Conservation (phyloP, 2,329 filamentous ascomycete genomes). For the Phialemonium atrogriseum region DNA sequence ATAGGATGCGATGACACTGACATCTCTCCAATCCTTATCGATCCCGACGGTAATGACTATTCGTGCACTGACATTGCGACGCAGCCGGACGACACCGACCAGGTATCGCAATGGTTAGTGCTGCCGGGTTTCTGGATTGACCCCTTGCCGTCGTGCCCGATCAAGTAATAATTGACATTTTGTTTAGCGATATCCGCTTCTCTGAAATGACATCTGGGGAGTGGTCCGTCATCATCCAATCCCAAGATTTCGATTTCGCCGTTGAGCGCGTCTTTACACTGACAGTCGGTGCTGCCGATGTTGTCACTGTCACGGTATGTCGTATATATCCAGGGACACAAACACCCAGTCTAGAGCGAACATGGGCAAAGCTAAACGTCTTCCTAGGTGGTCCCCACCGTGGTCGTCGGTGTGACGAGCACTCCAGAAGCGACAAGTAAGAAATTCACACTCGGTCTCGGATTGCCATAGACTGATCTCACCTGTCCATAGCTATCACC, state of each 20-base stretch:
- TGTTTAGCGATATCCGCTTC: slow-evolving; percentile 7
- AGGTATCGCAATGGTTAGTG: slow-evolving; percentile 10
- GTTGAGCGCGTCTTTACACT: slow-evolving; percentile 11
- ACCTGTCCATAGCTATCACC: too few species aligned
- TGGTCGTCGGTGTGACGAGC: slow-evolving; percentile 9
- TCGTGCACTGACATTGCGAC: slow-evolving; percentile 9
- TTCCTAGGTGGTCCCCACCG: slow-evolving; percentile 8
- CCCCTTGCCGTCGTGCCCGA: too few species aligned
- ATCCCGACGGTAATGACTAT: slow-evolving; percentile 10
- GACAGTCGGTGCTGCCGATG: slow-evolving; percentile 6
- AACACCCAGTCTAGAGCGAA: too few species aligned
- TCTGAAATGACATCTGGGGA: slow-evolving; percentile 9
- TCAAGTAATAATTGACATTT: too few species aligned
- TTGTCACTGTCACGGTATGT: slow-evolving; percentile 10
- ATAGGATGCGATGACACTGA: slow-evolving; percentile 10
- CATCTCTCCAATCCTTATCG: slow-evolving; percentile 11
- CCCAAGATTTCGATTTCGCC: slow-evolving; percentile 8
- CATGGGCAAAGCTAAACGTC: too few species aligned
- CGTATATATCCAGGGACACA: background rate
- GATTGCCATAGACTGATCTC: background rate
- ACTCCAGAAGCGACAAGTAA: slow-evolving; percentile 8
- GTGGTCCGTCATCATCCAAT: slow-evolving; percentile 12
- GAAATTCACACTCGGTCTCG: background rate
- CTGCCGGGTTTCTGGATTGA: background rate
- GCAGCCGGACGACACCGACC: slow-evolving; percentile 8